Conservation (phyloP, 371 early-diverging fungal genomes). For the Synchytrium microbalum region DNA sequence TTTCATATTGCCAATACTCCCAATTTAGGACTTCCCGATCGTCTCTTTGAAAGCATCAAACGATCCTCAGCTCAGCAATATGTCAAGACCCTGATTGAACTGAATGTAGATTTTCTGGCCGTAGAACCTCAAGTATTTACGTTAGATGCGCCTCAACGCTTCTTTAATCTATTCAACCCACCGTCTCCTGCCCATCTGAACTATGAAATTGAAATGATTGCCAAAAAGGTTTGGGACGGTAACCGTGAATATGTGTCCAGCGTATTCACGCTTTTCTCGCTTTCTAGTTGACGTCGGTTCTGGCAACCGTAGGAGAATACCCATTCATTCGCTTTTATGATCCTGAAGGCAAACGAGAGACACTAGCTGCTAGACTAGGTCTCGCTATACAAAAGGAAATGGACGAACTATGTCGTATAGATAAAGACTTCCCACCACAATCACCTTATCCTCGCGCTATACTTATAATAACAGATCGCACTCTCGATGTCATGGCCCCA, state of each 20-base stretch:
- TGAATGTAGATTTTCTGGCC: slow-evolving; percentile 45
- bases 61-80: slow-evolving; percentile 19
- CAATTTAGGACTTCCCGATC: slow-evolving; percentile 29
- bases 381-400: slow-evolving; percentile 50
- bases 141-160: slow-evolving; percentile 60
- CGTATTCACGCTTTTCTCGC: background rate
- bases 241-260: too few species aligned
- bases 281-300: slow-evolving; percentile 23
- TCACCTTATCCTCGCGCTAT: slow-evolving; percentile 60
- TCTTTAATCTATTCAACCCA: slow-evolving; percentile 52
- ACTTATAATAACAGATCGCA: slow-evolving; percentile 82
- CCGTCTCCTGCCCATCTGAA: slow-evolving; percentile 33
- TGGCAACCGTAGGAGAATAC: slow-evolving; percentile 39
- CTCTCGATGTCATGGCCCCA: slow-evolving; percentile 81
- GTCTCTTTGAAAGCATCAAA: slow-evolving; percentile 30
- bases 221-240: slow-evolving; percentile 17
- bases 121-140: slow-evolving; percentile 74
- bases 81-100: slow-evolving; percentile 29
- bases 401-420: slow-evolving; percentile 48
- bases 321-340: slow-evolving; percentile 87
- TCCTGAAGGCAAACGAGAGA: background rate
- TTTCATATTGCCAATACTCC: background rate
- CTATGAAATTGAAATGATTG: slow-evolving; percentile 51
- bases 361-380: slow-evolving; percentile 23
- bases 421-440: slow-evolving; percentile 51